Base-by-base conservation (phyloP, 1,284 basidiomycete species). In the Uromyces viciae-fabae region DNA sequence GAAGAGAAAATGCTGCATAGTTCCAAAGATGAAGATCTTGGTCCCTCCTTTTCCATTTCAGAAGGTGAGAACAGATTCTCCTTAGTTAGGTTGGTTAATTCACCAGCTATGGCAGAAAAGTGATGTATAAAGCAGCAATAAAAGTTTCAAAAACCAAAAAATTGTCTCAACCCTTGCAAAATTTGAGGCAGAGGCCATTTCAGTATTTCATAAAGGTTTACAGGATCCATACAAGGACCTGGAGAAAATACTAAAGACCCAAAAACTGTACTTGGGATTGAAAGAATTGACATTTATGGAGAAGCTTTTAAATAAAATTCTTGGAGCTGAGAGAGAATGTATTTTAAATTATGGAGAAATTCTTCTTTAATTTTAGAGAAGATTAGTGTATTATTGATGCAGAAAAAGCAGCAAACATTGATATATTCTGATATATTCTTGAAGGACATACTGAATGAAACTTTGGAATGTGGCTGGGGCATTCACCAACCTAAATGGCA, bases 401-500 rank as follows among this genome's bases (percentile, higher is more conserved):
- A 73, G 14, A 74, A 28, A 75, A 42, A 60, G 42, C 73, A 75
- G n/a, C 19, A 75, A 3, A 60, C 73, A 43, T 75, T 56, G 2
- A 75, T 17, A n/a, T 28, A 40, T 60, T 75, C 73, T 22, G 2
- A 75, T 17, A n/a, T 28, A 40, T 60, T 75, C 73, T 22, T 25
- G 31, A 7, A 75, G 28, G 4, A 58, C 52, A 40, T 62, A 22
- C 40, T 75, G 52, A 25, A 75, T 62, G 36, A 85, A 81, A 36
- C 74, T 75, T 78, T 87, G 86, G 82, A 87, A 86, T 0, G 84
- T 82, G 0, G 86, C 83, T 0, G 87, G 87, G 0, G 86, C 86
- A 81, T 88, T 88, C 60, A 84, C 86, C 3, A 88, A 83, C 0
- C 87, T 85, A 71, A 87, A 87, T 0, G 86, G 87, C 86, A 88